Evolutionary conservation across 2,329 filamentous ascomycete genomes (phyloP), one percentile per base, ranked within the genome.

Genomic region (Grosmannia clavigera): DNA sequence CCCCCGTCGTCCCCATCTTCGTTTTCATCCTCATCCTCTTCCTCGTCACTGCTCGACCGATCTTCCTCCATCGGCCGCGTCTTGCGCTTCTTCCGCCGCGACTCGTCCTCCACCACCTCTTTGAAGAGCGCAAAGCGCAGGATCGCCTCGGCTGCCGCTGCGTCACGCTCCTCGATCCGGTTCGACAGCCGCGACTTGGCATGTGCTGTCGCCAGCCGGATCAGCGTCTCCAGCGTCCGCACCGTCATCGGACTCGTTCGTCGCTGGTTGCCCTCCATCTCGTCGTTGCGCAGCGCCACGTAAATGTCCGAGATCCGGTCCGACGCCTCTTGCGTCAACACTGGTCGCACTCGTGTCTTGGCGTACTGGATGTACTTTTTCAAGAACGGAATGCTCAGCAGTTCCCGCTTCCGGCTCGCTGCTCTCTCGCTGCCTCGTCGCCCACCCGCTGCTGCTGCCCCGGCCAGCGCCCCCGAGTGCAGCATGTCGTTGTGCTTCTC

Each of bases 331-430:
- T 94, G 90, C 0, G 92, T 96, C 63, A 99, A 77, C 50, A 95
- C 78, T 0, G 94, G 94, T 80, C 91, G 95, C 68, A 96, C 82
- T 69, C 94, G 81, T 43, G 83, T 88, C 77, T 99, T 99, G 65
- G 94, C 91, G 72, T 99, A 99, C 70, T 99, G 94, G 54, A 99
- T 95, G 73, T 96, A 99, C 75, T 99, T 99, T 77, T 99, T 99
- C 78, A 99, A 91, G 74, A 99, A 99, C 0, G 92, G 89, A 62
- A 99, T 96, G 74, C 89, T 95, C 59, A 99, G 78, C 16, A 99
- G 89, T 71, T 96, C 91, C 5, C 88, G 83, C 65, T 87, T 87
- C 72, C 88, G 88, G 66, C 84, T 31, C 48, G 48, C 48, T 22
- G 9, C 48, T 86, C 76, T 14, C 88, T 88, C 50, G 89, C 88